These are phyloP conservation scores for Closterium sp. DNA, from an alignment of 139 green algal species.

Conservation along the genomic window DNA sequence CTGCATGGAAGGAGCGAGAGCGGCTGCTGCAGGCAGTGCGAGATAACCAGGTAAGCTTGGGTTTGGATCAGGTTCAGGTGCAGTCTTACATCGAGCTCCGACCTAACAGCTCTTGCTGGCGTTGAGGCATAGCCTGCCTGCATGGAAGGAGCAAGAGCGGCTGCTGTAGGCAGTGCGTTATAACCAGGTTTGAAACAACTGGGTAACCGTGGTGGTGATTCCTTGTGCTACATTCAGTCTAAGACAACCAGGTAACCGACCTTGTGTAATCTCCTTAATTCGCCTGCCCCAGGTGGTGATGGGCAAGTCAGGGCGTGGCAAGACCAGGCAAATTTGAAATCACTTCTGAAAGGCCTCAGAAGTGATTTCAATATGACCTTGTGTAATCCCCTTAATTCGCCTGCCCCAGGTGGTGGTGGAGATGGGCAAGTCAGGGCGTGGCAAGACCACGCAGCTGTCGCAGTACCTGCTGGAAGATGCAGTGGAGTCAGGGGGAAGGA, in stretches of 20 bases:
- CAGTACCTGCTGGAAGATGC: not conserved
- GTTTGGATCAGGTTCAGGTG: not conserved
- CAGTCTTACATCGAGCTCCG: no score
- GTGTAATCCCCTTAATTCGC: no score
- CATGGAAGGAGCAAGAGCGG: slow-evolving; percentile 28
- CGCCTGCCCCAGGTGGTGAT: slow-evolving; percentile 5
- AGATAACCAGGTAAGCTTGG: slow-evolving; percentile 16
- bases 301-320: no score
- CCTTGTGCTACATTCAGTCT: no score
- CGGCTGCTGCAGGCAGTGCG: slow-evolving; percentile 38
- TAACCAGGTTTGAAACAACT: slow-evolving; percentile 13
- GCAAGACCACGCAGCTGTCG: not conserved
- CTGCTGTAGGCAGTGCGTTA: slow-evolving; percentile 28
- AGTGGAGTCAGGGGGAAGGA: not conserved
- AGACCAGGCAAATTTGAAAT: no score
- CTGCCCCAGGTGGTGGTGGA: slow-evolving; percentile 18
- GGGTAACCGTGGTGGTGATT: no score
- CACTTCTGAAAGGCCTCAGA: no score
- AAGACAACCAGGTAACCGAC: no score
- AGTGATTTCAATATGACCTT: no score
- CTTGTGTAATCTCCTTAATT: no score
- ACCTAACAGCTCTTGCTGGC: not conserved
- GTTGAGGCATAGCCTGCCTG: slow-evolving; percentile 7
- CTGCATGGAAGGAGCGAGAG: slow-evolving; percentile 26
- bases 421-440: not conserved